Evolutionary conservation across 345 rosid genomes (phyloP), one percentile per base, ranked within the genome.

Genomic region (Aegle marmelos): DNA sequence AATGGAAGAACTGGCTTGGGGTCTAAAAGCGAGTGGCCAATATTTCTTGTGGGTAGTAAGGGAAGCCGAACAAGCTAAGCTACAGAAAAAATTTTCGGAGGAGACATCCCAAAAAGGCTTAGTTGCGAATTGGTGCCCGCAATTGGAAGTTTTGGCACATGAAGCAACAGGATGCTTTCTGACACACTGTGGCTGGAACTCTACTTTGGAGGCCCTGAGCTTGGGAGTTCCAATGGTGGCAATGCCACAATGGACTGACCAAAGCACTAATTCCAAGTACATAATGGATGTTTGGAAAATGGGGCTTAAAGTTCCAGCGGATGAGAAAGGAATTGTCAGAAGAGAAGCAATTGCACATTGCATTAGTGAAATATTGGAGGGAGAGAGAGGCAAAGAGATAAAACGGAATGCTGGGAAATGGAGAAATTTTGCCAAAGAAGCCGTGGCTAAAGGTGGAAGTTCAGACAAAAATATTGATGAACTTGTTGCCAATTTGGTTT

Each of bases 181-280:
- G 13, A 85, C 89, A 1, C 91, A 86, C 33, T 81, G 86, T n/a
- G 91, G 91, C 7, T 81, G 76, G 57, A 88, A 83, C 79, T 88
- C 89, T 5, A 63, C 68, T 4, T 22, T 84, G 9, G 91, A 88
- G 79, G 89, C 88, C 3, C 48, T 88, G 71, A 58, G 91, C 68
- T 70, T 88, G 50, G 88, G 85, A 30, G 87, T 86, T 33, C 89
- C 88, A 30, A 70, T 86, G 74, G 86, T 85, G 79, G 88, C 81
- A 6, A 58, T 86, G 82, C 88, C 91, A 0, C 88, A 83, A 41
- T 86, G 91, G 88, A 74, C 79, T 0, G 89, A 88, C 68, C 91
- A 88, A 64, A 50, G 81, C 34, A 85, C 87, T 3, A 84, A 86
- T 48, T 84, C 89, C 6, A 83, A 88, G 86, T 77, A 24, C n/a